Conservation (phyloP, 1,139 yeast genomes). For the Pichia cactophila region DNA sequence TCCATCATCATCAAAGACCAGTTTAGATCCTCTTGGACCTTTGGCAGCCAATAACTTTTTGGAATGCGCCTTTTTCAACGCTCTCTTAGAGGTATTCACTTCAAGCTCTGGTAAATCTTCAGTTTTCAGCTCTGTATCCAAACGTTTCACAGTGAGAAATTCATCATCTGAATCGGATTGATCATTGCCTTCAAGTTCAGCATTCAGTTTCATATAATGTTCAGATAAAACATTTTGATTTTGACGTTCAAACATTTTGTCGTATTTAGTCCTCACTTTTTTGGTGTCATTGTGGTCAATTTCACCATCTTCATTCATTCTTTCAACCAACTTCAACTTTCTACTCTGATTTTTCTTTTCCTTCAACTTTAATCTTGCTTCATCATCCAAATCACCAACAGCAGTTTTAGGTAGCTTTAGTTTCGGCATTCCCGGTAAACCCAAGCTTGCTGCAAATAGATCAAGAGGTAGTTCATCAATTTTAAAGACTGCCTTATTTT, state of each 20-base stretch:
- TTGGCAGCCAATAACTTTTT: conserved; percentile 67
- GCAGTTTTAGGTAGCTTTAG: conserved; percentile 54
- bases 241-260: conserved; percentile 90
- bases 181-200: conserved; percentile 31
- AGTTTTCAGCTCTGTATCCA: conserved; percentile 61
- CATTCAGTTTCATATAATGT: conserved; percentile 69
- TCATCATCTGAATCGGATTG: conserved; percentile 53
- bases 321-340: conserved; percentile 48
- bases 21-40: conserved; percentile 57
- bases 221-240: conserved; percentile 90
- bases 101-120: conserved; percentile 55
- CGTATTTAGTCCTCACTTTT: conserved; percentile 78
- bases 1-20: conserved; percentile 92
- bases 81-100: conserved; percentile 72
- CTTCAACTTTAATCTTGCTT: conserved; percentile 40
- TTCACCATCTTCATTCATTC: conserved; percentile 65
- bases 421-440: conserved; percentile 94
- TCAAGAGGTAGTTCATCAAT: conserved; percentile 74
- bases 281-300: conserved; percentile 29
- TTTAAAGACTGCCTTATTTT: conserved; percentile 78
- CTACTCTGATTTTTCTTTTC: conserved; percentile 80
- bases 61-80: conserved; percentile 81
- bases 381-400: conserved; percentile 23
- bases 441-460: conserved; percentile 77
- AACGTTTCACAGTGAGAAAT: conserved; percentile 72